Percentiles rank a stretch among this genome's conserved stretches.
phyloP scores from a whole-genome alignment of 1,139 yeast genomes.

The Geotrichum histeridarum region DNA sequence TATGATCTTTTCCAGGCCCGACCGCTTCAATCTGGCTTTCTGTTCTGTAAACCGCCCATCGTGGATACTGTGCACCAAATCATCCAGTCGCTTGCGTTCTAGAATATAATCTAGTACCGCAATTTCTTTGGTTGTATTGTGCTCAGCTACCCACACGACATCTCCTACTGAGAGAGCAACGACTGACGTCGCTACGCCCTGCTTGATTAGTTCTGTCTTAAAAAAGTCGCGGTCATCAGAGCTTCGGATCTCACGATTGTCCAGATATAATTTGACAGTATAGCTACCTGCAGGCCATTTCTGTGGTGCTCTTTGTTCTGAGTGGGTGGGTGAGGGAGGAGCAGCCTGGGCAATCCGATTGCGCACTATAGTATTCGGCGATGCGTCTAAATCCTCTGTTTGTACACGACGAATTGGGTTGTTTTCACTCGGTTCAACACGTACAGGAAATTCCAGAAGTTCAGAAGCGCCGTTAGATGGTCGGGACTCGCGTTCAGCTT shows the following conservation, averaged over 20 bases:
- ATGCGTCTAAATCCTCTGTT: conserved; percentile 3
- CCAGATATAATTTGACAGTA: conserved; percentile 61
- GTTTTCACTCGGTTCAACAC: no score
- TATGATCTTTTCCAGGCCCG: conserved; percentile 62
- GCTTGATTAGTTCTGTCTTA: conserved; percentile 46
- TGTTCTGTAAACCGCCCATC: conserved; percentile 87
- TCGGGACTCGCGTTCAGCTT: conserved; percentile 38
- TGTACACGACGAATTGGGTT: neutral
- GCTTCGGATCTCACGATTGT: conserved; percentile 65
- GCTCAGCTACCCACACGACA: conserved; percentile 79
- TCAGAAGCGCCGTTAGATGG: neutral
- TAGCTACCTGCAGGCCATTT: conserved; percentile 53
- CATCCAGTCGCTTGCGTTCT: conserved; percentile 86
- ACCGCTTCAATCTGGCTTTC: conserved; percentile 63
- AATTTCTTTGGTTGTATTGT: conserved; percentile 52
- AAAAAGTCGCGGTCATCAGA: conserved; percentile 33
- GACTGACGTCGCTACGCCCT: conserved; percentile 51
- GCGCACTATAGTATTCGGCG: conserved; percentile 15
- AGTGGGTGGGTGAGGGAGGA: neutral
- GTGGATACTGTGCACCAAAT: conserved; percentile 70
- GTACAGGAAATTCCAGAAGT: neutral
- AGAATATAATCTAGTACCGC: conserved; percentile 74
- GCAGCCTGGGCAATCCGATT: conserved; percentile 12
- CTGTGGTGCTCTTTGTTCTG: neutral
- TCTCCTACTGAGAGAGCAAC: conserved; percentile 77